Conservation (phyloP, 1,139 yeast genomes). For the Protomyces macrosporus region DNA sequence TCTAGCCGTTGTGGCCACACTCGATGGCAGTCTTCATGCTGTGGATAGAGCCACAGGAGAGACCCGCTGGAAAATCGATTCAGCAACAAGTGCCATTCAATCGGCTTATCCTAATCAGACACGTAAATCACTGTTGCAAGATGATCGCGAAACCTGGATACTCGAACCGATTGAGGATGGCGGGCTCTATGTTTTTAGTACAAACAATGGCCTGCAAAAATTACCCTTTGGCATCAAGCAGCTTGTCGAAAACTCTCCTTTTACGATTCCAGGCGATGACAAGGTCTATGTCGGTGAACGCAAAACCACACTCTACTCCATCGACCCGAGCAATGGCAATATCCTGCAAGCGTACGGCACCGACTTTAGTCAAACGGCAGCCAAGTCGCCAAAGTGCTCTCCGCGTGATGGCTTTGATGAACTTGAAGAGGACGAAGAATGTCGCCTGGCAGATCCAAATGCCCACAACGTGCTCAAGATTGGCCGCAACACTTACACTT, state of each 20-base stretch:
- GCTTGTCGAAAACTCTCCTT: constrained; percentile 77
- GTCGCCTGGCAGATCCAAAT: constrained; percentile 10
- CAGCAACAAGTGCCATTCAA: constrained; percentile 36
- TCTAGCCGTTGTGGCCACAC: constrained; percentile 65
- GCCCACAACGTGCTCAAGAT: constrained; percentile 20
- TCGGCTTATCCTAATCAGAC: background rate
- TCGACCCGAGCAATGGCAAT: constrained; percentile 72
- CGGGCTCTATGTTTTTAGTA: constrained; percentile 75
- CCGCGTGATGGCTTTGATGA: constrained; percentile 29
- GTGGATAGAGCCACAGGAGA: constrained; percentile 72
- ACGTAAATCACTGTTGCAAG: constrained; percentile 24
- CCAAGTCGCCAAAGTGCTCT: constrained; percentile 23
- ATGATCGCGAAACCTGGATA: constrained; percentile 53
- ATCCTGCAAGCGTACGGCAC: constrained; percentile 67
- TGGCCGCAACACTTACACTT: constrained; percentile 45
- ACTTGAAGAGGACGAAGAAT: constrained; percentile 33
- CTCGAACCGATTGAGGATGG: constrained; percentile 92
- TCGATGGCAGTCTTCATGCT: constrained; percentile 86
- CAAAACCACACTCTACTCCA: constrained; percentile 66
- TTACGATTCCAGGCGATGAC: constrained; percentile 67
- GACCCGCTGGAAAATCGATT: constrained; percentile 67
- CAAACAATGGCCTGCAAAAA: constrained; percentile 67
- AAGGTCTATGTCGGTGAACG: constrained; percentile 84
- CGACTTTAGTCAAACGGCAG: constrained; percentile 25
- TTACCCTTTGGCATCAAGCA: constrained; percentile 78